Evolutionary conservation across 345 rosid genomes (phyloP).

Genomic region (Cardamine chenopodiifolia): DNA sequence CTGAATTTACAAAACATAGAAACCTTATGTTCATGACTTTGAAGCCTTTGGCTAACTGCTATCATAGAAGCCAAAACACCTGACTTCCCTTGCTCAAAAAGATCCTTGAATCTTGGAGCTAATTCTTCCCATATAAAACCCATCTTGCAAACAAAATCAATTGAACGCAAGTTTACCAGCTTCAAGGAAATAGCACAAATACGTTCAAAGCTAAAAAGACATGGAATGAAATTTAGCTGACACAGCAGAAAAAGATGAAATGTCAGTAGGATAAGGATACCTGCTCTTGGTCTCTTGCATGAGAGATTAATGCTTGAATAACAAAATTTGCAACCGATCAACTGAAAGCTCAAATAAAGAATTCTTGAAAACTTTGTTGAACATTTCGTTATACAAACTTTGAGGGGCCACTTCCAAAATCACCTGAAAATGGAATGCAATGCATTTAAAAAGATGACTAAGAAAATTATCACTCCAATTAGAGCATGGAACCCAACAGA

Average conservation of each 20-base stretch:
- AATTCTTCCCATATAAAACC: conserved; percentile 77
- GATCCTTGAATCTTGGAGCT: conserved; percentile 70
- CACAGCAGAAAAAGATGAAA: conserved; percentile 2
- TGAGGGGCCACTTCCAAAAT: conserved; percentile 86
- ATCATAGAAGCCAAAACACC: conserved; percentile 85
- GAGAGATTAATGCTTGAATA: conserved; percentile 76
- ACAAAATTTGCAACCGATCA: conserved; percentile 90
- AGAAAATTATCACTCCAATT: conserved; percentile 1
- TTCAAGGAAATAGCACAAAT: conserved; percentile 9
- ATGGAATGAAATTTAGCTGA: neutral
- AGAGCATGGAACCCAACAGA: conserved; percentile 17
- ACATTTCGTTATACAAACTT: conserved; percentile 68
- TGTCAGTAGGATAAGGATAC: conserved; percentile 44
- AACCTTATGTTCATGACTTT: conserved; percentile 70
- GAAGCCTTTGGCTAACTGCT: conserved; percentile 76
- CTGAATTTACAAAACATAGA: conserved; percentile 19
- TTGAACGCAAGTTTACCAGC: conserved; percentile 14
- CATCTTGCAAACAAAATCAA: conserved; percentile 57
- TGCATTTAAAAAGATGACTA: neutral
- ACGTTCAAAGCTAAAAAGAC: neutral
- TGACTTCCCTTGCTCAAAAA: conserved; percentile 82
- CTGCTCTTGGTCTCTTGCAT: conserved; percentile 69
- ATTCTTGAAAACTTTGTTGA: conserved; percentile 67
- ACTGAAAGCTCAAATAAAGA: conserved; percentile 76
- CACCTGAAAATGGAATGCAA: conserved; percentile 60